phyloP scores from a whole-genome alignment of 805 yeast genomes.

The Metschnikowia cerradonensis region DNA sequence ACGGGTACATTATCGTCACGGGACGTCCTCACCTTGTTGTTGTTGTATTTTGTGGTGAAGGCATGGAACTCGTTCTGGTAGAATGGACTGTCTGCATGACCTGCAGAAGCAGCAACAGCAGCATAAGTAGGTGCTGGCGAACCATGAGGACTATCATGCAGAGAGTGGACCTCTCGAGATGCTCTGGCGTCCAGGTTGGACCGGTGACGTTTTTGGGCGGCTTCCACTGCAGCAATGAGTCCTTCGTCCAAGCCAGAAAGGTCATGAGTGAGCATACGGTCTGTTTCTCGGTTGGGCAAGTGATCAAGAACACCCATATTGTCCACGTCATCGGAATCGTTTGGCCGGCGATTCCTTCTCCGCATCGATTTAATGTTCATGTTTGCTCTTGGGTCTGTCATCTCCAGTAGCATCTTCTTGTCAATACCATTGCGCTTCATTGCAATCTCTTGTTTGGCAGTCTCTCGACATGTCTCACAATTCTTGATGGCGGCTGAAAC shows the following conservation, averaged over 20 bases:
- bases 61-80: conserved; percentile 13
- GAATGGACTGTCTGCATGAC: conserved; percentile 17
- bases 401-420: conserved; percentile 17
- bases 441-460: conserved; percentile 21
- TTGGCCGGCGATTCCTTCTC: conserved; percentile 10
- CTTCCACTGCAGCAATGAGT: conserved; percentile 58
- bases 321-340: conserved; percentile 28
- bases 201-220: conserved; percentile 43
- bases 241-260: conserved; percentile 43
- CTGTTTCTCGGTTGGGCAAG: conserved; percentile 19
- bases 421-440: conserved; percentile 15
- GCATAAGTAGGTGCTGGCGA: conserved; percentile 24
- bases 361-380: neutral
- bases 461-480: conserved; percentile 71
- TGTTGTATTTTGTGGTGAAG: conserved; percentile 9
- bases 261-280: conserved; percentile 36
- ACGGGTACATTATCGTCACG: conserved; percentile 41
- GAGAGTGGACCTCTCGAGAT: conserved; percentile 3
- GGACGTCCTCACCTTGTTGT: conserved; percentile 5
- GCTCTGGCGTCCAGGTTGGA: conserved; percentile 18
- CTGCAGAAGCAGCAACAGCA: conserved; percentile 33
- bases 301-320: conserved; percentile 27
- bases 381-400: neutral
- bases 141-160: conserved; percentile 5
- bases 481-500: conserved; percentile 73